Base-by-base conservation (phyloP, 2,329 filamentous ascomycete species). In the Venturia asperata region DNA sequence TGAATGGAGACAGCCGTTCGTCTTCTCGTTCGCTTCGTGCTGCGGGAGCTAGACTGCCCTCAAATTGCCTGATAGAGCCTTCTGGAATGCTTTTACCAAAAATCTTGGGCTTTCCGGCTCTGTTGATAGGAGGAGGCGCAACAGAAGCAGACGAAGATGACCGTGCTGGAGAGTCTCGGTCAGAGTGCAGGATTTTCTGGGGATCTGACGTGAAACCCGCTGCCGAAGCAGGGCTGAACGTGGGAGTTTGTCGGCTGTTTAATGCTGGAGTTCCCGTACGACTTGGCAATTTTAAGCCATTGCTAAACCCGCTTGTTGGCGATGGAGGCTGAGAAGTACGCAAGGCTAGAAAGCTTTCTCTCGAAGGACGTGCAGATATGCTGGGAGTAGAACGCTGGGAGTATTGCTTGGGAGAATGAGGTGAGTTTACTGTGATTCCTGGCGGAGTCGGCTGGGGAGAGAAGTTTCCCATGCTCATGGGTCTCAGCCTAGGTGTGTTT, bases 61-160 rank as follows among this genome's bases (percentile, higher is more conserved):
- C 13, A 21, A 63, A 39, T 27, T 66, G 64, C 37, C 24, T 62
- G 10, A 27, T 24, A 3, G 47, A 42, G 21, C 11, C n/a, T 9
- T 17, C 37, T 21, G 64, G 19, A 7, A 42, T 49, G 27, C 34
- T 11, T 41, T 62, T 65, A 1, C 64, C 64, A 41, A 66, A 66
- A 3, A 89, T 83, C 70, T 85, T 87, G 4, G 88, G 88, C 75
- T 95, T 96, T 49, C 90, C 90, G 39, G 87, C 86, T 64, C 92
- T 86, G 73, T 95, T 94, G 45, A 92, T 82, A 0, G 89, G 88
- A 5, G 91, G 91, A 11, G 90, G 90, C 34, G 74, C 69, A 43
- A 41, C n/a, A 37, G 63, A 62, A 11, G 73, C 69, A n/a, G 72
- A 70, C 39, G 73, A 72, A n/a, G 72, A 70, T 47, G 73, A 71